Conservation (phyloP, 345 rosid species). For the Brassica napus region DNA sequence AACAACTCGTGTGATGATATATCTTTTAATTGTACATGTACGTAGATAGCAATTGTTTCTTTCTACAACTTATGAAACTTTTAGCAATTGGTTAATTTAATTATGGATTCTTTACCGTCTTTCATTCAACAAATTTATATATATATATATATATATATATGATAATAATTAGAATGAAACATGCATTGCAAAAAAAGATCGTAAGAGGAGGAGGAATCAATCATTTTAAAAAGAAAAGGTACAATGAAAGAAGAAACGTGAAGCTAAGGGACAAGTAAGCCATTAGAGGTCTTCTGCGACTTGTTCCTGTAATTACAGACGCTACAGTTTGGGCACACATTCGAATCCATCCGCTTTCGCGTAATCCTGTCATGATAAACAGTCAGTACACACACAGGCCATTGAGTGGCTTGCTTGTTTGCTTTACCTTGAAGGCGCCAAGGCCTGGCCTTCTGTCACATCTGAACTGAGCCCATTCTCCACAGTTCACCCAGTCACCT, state of each 20-base stretch:
- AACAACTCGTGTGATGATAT: neutral
- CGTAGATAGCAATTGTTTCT: neutral
- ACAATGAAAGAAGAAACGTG: neutral
- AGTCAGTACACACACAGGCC: neutral
- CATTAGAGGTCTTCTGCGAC: conserved; percentile 72
- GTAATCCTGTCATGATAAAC: conserved; percentile 65
- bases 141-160: too few species aligned
- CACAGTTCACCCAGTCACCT: conserved; percentile 99
- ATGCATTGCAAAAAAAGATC: conserved; percentile 18
- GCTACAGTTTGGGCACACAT: conserved; percentile 94
- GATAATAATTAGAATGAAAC: neutral
- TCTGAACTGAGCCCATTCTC: conserved; percentile 99
- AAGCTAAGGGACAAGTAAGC: conserved; percentile 37
- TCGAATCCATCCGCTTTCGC: conserved; percentile 98
- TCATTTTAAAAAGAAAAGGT: neutral
- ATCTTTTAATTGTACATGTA: conserved; percentile 9
- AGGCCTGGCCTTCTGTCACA: conserved; percentile 98
- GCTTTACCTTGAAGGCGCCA: conserved; percentile 91
- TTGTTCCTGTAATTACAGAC: conserved; percentile 83
- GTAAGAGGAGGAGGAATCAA: conserved; percentile 7
- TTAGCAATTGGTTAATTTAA: neutral
- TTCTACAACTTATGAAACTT: neutral
- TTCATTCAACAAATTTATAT: neutral
- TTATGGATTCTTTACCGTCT: neutral
- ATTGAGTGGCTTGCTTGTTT: neutral